Percentiles rank a stretch among this genome's conserved stretches.
Conservation (phyloP, 2,329 filamentous ascomycete species). For the Xenoacremonium recifei region DNA sequence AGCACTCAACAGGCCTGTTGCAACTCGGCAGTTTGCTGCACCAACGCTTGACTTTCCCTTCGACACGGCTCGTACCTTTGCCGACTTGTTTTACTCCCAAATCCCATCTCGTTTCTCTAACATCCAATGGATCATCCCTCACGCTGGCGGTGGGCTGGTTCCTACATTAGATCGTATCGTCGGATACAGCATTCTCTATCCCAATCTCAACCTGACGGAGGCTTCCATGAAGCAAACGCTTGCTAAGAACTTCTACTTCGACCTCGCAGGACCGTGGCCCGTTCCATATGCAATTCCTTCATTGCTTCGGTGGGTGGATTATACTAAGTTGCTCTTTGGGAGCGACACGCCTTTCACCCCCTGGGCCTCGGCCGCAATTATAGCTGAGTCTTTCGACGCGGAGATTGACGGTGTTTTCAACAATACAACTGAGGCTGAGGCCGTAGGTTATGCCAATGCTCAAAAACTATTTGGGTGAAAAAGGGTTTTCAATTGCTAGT, state of each 20-base stretch:
- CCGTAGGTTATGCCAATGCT: constrained; percentile 3
- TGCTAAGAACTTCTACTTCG: constrained; percentile 20
- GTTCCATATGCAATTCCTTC: constrained; percentile 16
- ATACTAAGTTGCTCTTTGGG: constrained; percentile 19
- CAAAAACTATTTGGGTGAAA: constrained; percentile 1
- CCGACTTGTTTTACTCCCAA: constrained; percentile 16
- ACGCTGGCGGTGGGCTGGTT: constrained; percentile 23
- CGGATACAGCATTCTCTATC: constrained; percentile 10
- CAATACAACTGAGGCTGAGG: not conserved
- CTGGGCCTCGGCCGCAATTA: constrained; percentile 7
- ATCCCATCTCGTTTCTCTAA: constrained; percentile 20
- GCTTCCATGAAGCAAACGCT: constrained; percentile 29
- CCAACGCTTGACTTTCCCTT: constrained; percentile 23
- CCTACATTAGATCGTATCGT: constrained; percentile 19
- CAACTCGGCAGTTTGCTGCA: constrained; percentile 11
- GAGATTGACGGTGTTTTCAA: constrained; percentile 1
- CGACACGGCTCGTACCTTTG: constrained; percentile 16
- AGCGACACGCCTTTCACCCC: constrained; percentile 22
- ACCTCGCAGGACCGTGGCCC: constrained; percentile 25
- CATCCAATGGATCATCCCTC: constrained; percentile 25
- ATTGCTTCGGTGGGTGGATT: constrained; percentile 20
- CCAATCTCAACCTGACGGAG: constrained; percentile 15
- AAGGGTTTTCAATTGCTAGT: too few species aligned
- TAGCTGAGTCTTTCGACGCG: constrained; percentile 2
- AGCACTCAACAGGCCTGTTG: constrained; percentile 15